Conservation (phyloP, 179 eudicot genomes). For the Actinidia chinensis region DNA sequence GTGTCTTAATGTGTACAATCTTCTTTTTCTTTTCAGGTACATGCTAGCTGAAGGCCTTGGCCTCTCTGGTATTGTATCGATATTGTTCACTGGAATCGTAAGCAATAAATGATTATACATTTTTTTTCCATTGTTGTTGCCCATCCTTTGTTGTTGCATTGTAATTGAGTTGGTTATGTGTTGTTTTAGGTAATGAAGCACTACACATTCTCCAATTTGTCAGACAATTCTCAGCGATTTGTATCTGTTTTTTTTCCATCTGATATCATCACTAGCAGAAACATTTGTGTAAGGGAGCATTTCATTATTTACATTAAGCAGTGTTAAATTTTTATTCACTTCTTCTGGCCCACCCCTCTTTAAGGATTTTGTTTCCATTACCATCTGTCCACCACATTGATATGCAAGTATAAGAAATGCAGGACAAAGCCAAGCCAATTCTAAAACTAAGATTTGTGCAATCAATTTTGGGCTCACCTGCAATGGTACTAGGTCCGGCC, state of each 20-base stretch:
- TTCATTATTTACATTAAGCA: neutral
- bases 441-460: too few species aligned
- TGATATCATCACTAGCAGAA: conserved; percentile 97
- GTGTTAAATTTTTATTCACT: neutral
- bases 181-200: conserved; percentile 92
- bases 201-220: conserved; percentile 84
- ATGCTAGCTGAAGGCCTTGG: conserved; percentile 99
- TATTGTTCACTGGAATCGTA: conserved; percentile 97
- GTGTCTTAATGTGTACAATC: conserved; percentile 13
- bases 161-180: conserved; percentile 8
- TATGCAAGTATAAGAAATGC: too few species aligned
- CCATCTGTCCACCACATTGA: too few species aligned
- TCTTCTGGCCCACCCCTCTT: too few species aligned
- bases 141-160: conserved; percentile 15
- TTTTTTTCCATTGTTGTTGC: conserved; percentile 5
- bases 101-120: conserved; percentile 37
- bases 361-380: too few species aligned
- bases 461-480: too few species aligned
- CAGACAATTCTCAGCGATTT: conserved; percentile 86
- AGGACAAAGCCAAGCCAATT: too few species aligned
- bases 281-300: conserved; percentile 80
- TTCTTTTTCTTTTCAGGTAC: conserved; percentile 48
- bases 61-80: conserved; percentile 95
- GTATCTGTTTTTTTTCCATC: conserved; percentile 93
- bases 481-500: too few species aligned